Conservation (phyloP, 805 yeast species). For the Danielozyma ontarioensis region DNA sequence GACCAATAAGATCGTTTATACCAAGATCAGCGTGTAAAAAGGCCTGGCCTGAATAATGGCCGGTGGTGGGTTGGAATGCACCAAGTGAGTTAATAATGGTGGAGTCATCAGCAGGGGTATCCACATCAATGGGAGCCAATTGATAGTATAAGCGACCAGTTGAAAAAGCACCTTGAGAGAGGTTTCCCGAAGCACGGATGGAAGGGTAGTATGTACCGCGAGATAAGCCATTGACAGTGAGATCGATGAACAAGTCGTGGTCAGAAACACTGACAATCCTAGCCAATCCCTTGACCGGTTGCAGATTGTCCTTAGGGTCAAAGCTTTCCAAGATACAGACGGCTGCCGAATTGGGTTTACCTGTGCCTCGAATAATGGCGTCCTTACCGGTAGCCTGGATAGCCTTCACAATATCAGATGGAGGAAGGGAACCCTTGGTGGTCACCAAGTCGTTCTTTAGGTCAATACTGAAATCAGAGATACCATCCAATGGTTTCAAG, state of each 20-base stretch:
- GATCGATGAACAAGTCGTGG: slow-evolving; percentile 59
- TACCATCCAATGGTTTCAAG: slow-evolving; percentile 45
- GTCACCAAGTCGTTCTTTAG: slow-evolving; percentile 56
- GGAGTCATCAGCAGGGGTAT: slow-evolving; percentile 15
- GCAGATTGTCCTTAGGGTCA: slow-evolving; percentile 36
- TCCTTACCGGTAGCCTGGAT: slow-evolving; percentile 77
- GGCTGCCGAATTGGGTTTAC: slow-evolving; percentile 81
- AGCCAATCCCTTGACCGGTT: slow-evolving; percentile 81
- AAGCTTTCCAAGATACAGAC: slow-evolving; percentile 83
- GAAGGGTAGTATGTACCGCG: slow-evolving; percentile 65
- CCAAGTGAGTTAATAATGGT: slow-evolving; percentile 33
- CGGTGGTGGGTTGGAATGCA: slow-evolving; percentile 15
- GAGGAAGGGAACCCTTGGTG: slow-evolving; percentile 68
- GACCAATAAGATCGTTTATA: slow-evolving; percentile 63
- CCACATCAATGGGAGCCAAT: slow-evolving; percentile 38
- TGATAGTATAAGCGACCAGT: slow-evolving; percentile 51
- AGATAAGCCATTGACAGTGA: slow-evolving; percentile 70
- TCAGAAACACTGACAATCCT: slow-evolving; percentile 68
- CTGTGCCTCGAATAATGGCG: slow-evolving; percentile 90
- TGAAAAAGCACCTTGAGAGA: slow-evolving; percentile 64
- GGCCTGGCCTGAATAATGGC: slow-evolving; percentile 29
- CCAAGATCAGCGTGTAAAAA: slow-evolving; percentile 40
- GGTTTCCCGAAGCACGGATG: slow-evolving; percentile 67
- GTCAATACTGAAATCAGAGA: slow-evolving; percentile 52
- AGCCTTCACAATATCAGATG: slow-evolving; percentile 64